Conservation (phyloP, 192 early-diverging fungal genomes). For the Radiomyces spectabilis region DNA sequence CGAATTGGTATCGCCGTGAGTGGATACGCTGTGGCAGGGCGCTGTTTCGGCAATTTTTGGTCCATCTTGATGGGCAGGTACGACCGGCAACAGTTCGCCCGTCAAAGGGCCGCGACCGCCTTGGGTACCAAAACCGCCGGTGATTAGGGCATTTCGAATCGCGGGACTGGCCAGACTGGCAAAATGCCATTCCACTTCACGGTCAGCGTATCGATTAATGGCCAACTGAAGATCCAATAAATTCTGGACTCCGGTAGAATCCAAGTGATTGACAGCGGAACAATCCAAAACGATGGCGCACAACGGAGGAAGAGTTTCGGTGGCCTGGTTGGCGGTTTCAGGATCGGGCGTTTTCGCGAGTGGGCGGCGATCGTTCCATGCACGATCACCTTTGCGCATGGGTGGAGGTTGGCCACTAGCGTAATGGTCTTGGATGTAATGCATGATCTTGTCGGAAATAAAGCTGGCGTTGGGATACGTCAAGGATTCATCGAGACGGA, state of each 20-base stretch:
- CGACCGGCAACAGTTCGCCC: constrained; percentile 13
- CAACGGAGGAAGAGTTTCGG: neutral
- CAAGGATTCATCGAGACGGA: constrained; percentile 10
- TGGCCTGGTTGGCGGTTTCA: too few species aligned
- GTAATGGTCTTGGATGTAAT: constrained; percentile 11
- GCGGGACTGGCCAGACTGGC: neutral
- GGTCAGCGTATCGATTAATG: constrained; percentile 9
- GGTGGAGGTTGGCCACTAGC: constrained; percentile 4
- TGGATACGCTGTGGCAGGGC: neutral
- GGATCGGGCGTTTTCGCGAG: neutral
- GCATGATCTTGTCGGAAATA: constrained; percentile 20
- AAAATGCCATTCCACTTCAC: constrained; percentile 21
- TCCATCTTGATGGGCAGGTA: constrained; percentile 8
- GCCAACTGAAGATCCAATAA: neutral
- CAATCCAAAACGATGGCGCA: constrained; percentile 19
- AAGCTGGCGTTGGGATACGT: constrained; percentile 10
- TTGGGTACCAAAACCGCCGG: constrained; percentile 13
- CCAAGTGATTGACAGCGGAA: constrained; percentile 7
- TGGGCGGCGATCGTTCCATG: constrained; percentile 19
- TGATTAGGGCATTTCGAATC: constrained; percentile 7
- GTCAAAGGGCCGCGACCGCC: constrained; percentile 7
- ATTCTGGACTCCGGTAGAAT: constrained; percentile 12
- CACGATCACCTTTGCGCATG: constrained; percentile 5
- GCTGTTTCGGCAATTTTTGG: neutral
- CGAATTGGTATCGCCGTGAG: neutral